Base-by-base conservation (phyloP, 2,329 filamentous ascomycete genomes). In the Penicillium sp. region DNA sequence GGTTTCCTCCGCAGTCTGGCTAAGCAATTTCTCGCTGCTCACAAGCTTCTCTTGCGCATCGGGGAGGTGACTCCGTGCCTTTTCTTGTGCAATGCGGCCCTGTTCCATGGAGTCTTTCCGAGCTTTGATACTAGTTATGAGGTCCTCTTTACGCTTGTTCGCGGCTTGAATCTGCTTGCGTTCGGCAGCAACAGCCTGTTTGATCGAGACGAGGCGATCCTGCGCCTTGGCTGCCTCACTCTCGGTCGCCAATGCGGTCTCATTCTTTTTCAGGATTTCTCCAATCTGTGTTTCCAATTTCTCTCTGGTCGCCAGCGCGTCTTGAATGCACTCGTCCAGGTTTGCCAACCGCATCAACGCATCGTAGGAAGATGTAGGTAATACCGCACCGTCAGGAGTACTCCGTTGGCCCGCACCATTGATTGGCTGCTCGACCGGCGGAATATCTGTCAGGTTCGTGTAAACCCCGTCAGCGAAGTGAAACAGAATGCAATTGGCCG, bases 381-480 rank as follows among this genome's bases (percentile, higher is more conserved):
- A 78, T 0, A 84, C 72, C 2, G 79, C 66, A 1, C 81, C 75
- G 6, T 82, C 81, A 24, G 84, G 78, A 53, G 68, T 74, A 16
- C 37, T 44, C 19, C 61, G 65, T 24, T 66, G 62, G n/a, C 59
- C 47, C 27, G 60, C 18, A 11, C 55, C 37, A 44, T 60, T 41
- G 35, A 63, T 49, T 14, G 69, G 53, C 10, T 65, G 55, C 59
- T 72, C 67, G 36, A 80, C 75, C 3, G 82, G 74, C 0, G 87
- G 84, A 19, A 93, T 80, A 66, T 93, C 89, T 0, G 80, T 85
- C 55, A 87, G 81, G 70, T 89, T 86, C 14, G 90, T 91, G 77
- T 97, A 96, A 50, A 96, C 83, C 31, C 93, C 93, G 72, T 97
- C 93, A 6, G 86, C 81, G 59, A 97, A 88, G 72, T 96, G 90